phyloP scores from a whole-genome alignment of 768 basidiomycete species.

The Naematelia encephala region DNA sequence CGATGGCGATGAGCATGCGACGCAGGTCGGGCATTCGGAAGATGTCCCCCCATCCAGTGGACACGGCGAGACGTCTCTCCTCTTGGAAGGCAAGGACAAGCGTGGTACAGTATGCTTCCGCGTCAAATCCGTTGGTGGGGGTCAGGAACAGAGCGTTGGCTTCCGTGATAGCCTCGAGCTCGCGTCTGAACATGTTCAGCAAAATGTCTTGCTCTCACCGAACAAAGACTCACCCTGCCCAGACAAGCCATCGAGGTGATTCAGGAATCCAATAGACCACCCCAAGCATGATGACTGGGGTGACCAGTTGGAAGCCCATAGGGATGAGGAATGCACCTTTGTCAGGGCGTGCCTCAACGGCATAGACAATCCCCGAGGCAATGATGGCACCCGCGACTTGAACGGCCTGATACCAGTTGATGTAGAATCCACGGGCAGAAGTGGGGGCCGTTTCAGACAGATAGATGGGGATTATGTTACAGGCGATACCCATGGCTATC shows the following conservation, averaged over 20 bases:
- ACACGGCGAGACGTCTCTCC: slow-evolving; percentile 8
- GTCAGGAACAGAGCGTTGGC: slow-evolving; percentile 19
- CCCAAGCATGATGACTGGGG: slow-evolving; percentile 18
- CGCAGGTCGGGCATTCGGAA: slow-evolving; percentile 16
- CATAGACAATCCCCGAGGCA: slow-evolving; percentile 27
- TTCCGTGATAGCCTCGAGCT: slow-evolving; percentile 16
- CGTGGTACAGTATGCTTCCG: slow-evolving; percentile 24
- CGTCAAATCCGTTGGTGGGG: slow-evolving; percentile 18
- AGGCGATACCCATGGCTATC: slow-evolving; percentile 27
- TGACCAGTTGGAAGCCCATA: slow-evolving; percentile 21
- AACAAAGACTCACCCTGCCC: too few species aligned
- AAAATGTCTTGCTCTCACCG: too few species aligned
- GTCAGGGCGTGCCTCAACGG: slow-evolving; percentile 9
- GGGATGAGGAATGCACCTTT: slow-evolving; percentile 23
- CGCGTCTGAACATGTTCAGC: too few species aligned
- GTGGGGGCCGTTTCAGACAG: slow-evolving; percentile 17
- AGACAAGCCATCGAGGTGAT: slow-evolving; percentile 24
- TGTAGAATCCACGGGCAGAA: slow-evolving; percentile 20
- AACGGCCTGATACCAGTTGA: slow-evolving; percentile 31
- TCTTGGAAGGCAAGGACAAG: slow-evolving; percentile 27
- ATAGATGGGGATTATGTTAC: slow-evolving; percentile 29
- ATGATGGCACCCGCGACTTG: slow-evolving; percentile 36
- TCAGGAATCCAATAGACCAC: slow-evolving; percentile 12
- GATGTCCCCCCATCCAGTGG: slow-evolving; percentile 13
- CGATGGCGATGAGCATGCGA: slow-evolving; percentile 23